These are phyloP conservation scores for Chaetomiaceae sp. DNA, from an alignment of 2,329 filamentous ascomycete genomes.

Conservation along the genomic window DNA sequence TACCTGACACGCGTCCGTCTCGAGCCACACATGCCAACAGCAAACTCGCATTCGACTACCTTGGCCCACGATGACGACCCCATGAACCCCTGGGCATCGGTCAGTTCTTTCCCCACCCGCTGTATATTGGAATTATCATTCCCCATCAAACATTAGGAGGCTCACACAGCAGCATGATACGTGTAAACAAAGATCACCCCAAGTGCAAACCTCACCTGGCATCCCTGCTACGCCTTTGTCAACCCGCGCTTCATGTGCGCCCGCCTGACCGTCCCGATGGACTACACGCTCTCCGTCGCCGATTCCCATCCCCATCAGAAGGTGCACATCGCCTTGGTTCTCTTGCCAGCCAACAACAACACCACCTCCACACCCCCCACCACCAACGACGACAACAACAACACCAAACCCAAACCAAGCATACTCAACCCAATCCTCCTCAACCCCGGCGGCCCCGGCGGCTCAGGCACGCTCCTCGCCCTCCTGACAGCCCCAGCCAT, in stretches of 20 bases:
- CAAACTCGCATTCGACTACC: neutral
- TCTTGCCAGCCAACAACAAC: slow-evolving; percentile 30
- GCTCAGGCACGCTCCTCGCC: slow-evolving; percentile 34
- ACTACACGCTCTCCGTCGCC: slow-evolving; percentile 38
- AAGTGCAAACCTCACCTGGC: slow-evolving; percentile 41
- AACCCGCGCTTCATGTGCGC: slow-evolving; percentile 35
- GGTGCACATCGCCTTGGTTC: slow-evolving; percentile 36
- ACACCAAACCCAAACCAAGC: no score
- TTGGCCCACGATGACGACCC: neutral
- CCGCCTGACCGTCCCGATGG: slow-evolving; percentile 43
- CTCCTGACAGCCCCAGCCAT: slow-evolving; percentile 28
- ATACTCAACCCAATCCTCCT: slow-evolving; percentile 39
- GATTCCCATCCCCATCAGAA: slow-evolving; percentile 31
- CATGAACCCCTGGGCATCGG: slow-evolving; percentile 14
- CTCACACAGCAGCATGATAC: no score
- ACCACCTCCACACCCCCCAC: slow-evolving; percentile 26
- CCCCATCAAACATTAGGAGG: no score
- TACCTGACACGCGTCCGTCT: neutral
- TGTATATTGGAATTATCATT: no score
- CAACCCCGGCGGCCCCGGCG: slow-evolving; percentile 46
- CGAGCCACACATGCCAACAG: no score
- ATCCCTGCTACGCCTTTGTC: slow-evolving; percentile 34
- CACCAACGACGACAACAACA: no score
- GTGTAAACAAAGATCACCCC: slow-evolving; percentile 44
- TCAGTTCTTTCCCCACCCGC: neutral